phyloP scores from a whole-genome alignment of 2,329 filamentous ascomycete genomes.

The Penicillium sp. region DNA sequence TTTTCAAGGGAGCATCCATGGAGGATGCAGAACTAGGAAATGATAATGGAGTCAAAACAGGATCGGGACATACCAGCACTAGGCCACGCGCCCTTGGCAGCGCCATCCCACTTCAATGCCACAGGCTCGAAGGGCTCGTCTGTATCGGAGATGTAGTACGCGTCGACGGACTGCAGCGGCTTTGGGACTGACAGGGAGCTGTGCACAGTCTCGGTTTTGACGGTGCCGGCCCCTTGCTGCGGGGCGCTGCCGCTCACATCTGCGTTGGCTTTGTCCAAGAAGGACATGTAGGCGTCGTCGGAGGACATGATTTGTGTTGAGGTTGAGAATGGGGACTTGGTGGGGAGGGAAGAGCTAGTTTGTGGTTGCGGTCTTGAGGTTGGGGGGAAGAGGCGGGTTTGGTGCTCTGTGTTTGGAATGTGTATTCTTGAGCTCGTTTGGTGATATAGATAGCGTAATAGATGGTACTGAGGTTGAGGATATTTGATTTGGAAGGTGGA shows the following conservation, averaged over 20 bases:
- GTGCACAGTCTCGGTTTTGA: conserved; percentile 43
- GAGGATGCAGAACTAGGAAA: background rate
- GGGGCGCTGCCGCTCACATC: conserved; percentile 49
- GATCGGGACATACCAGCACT: conserved; percentile 30
- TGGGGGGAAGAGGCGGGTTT: conserved; percentile 10
- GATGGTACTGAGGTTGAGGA: background rate
- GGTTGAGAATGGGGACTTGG: conserved; percentile 15
- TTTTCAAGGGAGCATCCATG: background rate
- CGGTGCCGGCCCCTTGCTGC: conserved; percentile 25
- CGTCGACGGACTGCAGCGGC: conserved; percentile 56
- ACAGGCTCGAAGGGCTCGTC: conserved; percentile 85
- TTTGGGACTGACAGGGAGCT: conserved; percentile 60
- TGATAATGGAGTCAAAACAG: background rate
- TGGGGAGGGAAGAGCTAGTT: conserved; percentile 6
- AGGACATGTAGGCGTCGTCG: conserved; percentile 80
- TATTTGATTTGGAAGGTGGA: background rate
- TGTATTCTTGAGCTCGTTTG: background rate
- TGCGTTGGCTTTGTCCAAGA: conserved; percentile 83
- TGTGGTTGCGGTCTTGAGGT: conserved; percentile 4
- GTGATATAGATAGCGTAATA: background rate
- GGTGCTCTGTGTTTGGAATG: background rate
- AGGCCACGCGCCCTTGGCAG: conserved; percentile 36
- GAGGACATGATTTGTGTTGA: conserved; percentile 48
- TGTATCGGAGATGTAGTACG: conserved; percentile 75
- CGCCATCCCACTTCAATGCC: conserved; percentile 58